Evolutionary conservation across 768 basidiomycete species (phyloP), one percentile per base, ranked within the genome.

Genomic region (Boletus coccyginus): DNA sequence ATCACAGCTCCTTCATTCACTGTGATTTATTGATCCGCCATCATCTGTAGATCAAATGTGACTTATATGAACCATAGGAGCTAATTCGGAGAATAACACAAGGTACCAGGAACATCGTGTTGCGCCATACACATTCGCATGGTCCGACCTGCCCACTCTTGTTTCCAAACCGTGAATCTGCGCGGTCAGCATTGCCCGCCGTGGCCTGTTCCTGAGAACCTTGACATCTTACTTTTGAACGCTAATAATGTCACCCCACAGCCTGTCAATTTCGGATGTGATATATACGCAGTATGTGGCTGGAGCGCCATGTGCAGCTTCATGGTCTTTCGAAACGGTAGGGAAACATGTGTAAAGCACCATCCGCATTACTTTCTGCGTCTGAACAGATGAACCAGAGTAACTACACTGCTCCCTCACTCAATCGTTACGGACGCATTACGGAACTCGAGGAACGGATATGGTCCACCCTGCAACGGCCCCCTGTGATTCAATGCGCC

Each of bases 401-500:
- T 11, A 35, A 33, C 33, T 49, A 39, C 8, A 3, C 14, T 17
- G 6, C 5, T 1, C 13, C n/a, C 32, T 66, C 33, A 66, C 0
- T 12, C 12, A 33, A 70, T 63, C 3, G 60, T 70, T 14, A 70
- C 31, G n/a, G 56, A 35, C 4, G 46, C 61, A 19, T 61, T 72
- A 17, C 68, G 62, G 61, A 50, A 71, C 57, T 70, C 69, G n/a
- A 70, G 62, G 51, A 68, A 39, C 7, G 69, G 69, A 43, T 43
- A 55, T 3, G 66, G 62, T 19, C 27, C 70, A 33, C n/a, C 66
- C 69, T 70, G 46, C 27, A 41, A 47, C 21, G 8, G 11, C 13
- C 35, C 35, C 42, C 9, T 4, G 29, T 43, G 9, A 24, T n/a
- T 57, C 10, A 60, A 50, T 39, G 5, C 38, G 14, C 16, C 14